These are phyloP conservation scores for Solanum corneliomulleri DNA, from an alignment of 257 asterid species.

Conservation along the genomic window DNA sequence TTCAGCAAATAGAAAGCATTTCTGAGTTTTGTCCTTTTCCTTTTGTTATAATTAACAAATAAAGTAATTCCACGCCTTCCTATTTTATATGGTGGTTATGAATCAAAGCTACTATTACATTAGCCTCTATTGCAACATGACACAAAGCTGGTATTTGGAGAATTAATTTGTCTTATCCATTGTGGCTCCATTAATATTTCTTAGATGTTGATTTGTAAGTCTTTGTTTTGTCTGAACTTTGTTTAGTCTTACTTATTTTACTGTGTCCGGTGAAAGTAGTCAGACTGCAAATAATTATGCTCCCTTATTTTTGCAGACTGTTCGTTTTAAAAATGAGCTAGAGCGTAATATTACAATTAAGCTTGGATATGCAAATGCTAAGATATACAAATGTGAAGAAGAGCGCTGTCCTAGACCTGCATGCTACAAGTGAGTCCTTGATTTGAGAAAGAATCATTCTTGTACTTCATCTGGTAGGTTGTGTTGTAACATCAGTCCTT, in stretches of 20 bases:
- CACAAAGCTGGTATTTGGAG: neutral
- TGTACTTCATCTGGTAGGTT: slow-evolving; percentile 4
- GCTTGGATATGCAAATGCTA: slow-evolving; percentile 99
- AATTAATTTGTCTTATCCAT: neutral
- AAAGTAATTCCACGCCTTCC: neutral
- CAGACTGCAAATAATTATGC: neutral
- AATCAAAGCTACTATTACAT: neutral
- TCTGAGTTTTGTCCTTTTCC: neutral
- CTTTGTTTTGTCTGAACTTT: neutral
- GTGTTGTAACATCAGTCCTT: neutral
- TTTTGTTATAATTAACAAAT: neutral
- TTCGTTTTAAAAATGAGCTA: slow-evolving; percentile 92
- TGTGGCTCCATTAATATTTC: neutral
- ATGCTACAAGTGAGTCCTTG: slow-evolving; percentile 76
- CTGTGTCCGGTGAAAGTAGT: neutral
- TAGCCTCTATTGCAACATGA: neutral
- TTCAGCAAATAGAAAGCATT: neutral
- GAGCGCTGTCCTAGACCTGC: slow-evolving; percentile 87
- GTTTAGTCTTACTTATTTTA: neutral
- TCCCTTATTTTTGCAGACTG: slow-evolving; percentile 46
- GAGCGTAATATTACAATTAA: slow-evolving; percentile 96
- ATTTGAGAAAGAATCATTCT: neutral
- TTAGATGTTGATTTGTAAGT: neutral
- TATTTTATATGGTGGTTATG: neutral
- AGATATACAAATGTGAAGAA: slow-evolving; percentile 90